These are phyloP conservation scores for Aeschynomene evenia DNA, from an alignment of 306 rosid species.

Conservation along the genomic window DNA sequence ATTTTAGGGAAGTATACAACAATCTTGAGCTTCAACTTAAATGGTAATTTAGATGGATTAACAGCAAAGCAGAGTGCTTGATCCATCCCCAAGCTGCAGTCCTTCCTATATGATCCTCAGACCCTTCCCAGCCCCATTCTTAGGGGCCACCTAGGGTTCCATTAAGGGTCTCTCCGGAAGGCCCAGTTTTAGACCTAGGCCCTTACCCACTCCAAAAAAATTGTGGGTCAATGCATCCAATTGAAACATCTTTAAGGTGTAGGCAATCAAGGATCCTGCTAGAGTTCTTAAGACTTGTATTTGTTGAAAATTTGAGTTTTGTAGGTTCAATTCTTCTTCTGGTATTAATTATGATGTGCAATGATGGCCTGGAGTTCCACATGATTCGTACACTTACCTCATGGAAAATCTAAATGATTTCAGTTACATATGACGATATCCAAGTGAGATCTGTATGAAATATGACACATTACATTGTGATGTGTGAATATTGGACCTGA, in stretches of 20 bases:
- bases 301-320: not conserved
- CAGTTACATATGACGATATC: not conserved
- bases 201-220: not conserved
- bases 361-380: not conserved
- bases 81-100: not conserved
- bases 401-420: not conserved
- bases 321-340: not conserved
- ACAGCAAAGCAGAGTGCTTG: not conserved
- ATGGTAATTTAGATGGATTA: not conserved
- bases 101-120: not conserved
- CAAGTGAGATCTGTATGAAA: not conserved
- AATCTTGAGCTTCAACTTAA: not conserved
- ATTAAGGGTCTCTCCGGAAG: not conserved
- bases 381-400: not conserved
- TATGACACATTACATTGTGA: not conserved
- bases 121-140: not conserved
- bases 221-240: not conserved
- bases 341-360: not conserved
- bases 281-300: not conserved
- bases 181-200: not conserved
- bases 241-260: not conserved
- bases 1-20: not conserved
- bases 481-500: not conserved
- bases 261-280: not conserved
- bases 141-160: not conserved